A percentile compares a stretch with the other conserved stretches of the same genome.
Conservation (phyloP, 176 grass and related monocot species). For the Musa itinerans region DNA sequence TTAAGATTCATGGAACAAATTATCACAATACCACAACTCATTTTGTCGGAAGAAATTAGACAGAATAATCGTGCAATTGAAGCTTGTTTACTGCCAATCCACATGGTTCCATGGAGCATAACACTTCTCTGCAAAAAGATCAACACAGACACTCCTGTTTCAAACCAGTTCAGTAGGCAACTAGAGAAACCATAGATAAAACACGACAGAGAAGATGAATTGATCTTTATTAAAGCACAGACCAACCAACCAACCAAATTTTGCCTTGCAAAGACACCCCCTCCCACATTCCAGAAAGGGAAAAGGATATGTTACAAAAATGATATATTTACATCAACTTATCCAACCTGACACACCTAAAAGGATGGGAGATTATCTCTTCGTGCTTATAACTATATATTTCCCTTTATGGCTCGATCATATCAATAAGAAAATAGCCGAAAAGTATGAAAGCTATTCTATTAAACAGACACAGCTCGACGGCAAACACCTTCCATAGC, state of each 20-base stretch:
- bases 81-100: background rate
- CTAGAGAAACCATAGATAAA: background rate
- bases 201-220: background rate
- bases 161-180: background rate
- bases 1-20: too few relatives aligned
- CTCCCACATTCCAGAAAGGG: constrained; percentile 27
- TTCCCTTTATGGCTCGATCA: constrained; percentile 29
- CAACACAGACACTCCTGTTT: background rate
- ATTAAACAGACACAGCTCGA: constrained; percentile 56
- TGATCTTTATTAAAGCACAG: constrained; percentile 21
- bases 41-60: background rate
- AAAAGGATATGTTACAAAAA: constrained; percentile 30
- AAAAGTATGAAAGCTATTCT: constrained; percentile 24
- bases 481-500: constrained; percentile 61
- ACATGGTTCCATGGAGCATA: background rate
- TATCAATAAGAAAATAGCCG: constrained; percentile 32
- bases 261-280: constrained; percentile 31
- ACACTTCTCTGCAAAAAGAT: too few relatives aligned
- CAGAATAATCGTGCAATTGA: background rate
- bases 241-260: constrained; percentile 23
- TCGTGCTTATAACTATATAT: constrained; percentile 42
- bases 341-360: constrained; percentile 22
- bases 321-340: constrained; percentile 19
- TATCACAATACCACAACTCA: background rate
- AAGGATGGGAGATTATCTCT: constrained; percentile 22